phyloP scores from a whole-genome alignment of 371 early-diverging fungal genomes.

The Apophysomyces trapeziformis region DNA sequence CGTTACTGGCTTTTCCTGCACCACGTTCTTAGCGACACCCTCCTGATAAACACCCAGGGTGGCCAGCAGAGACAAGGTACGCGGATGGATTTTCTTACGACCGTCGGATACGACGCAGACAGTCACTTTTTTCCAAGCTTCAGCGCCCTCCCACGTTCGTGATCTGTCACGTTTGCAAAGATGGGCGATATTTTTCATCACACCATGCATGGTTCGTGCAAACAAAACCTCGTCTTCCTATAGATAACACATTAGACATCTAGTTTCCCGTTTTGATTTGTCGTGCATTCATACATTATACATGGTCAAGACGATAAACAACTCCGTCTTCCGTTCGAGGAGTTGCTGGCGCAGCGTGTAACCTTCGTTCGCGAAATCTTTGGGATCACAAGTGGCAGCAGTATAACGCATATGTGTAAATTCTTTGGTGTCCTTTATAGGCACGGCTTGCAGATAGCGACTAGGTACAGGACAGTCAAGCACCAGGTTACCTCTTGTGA shows the following conservation, averaged over 20 bases:
- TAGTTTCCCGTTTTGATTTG: conserved; percentile 6
- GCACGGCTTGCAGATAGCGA: conserved; percentile 61
- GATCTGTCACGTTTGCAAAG: conserved; percentile 82
- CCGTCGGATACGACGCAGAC: conserved; percentile 87
- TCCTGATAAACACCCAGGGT: conserved; percentile 84
- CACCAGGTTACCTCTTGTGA: conserved; percentile 78
- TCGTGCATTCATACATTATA: conserved; percentile 63
- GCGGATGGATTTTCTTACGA: conserved; percentile 66
- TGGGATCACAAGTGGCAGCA: conserved; percentile 83
- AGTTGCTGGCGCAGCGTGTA: conserved; percentile 87
- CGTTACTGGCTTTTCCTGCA: conserved; percentile 67
- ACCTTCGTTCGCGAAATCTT: conserved; percentile 72
- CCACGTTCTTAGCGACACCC: conserved; percentile 73
- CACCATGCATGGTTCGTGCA: conserved; percentile 87
- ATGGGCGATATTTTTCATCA: conserved; percentile 92
- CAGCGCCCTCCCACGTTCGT: conserved; percentile 77
- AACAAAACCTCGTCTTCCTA: conserved; percentile 91
- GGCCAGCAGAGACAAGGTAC: conserved; percentile 73
- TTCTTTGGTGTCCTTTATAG: conserved; percentile 66
- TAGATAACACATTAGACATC: conserved; percentile 8
- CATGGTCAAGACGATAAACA: conserved; percentile 89
- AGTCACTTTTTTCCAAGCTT: conserved; percentile 93
- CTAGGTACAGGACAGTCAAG: conserved; percentile 80
- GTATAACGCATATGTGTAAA: conserved; percentile 85
- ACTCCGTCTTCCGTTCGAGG: conserved; percentile 77